A percentile compares a stretch with the other conserved stretches of the same genome.
These are phyloP conservation scores for Aspergillus fumigatus DNA, from an alignment of 2,329 filamentous ascomycete species.

Conservation along the genomic window DNA sequence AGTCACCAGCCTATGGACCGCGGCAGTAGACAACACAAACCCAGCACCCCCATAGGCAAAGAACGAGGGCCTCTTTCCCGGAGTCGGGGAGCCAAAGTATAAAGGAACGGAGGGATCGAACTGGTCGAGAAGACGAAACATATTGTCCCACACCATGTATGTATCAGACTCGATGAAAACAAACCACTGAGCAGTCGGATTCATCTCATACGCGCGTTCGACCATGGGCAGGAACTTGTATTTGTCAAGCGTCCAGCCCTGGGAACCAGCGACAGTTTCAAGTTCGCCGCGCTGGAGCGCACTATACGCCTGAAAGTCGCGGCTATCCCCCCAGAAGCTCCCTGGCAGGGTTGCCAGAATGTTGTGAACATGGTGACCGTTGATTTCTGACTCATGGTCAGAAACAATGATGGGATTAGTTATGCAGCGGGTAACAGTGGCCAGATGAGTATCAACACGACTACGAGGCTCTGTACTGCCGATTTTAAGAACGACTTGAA, in stretches of 20 bases:
- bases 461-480: background rate
- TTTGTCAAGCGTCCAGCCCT: conserved; percentile 53
- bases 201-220: conserved; percentile 46
- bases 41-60: conserved; percentile 50
- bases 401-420: background rate
- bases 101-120: conserved; percentile 43
- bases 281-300: conserved; percentile 35
- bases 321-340: conserved; percentile 31
- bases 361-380: conserved; percentile 43
- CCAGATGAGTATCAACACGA: background rate
- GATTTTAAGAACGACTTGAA: background rate
- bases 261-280: conserved; percentile 26
- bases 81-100: conserved; percentile 50
- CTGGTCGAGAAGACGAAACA: conserved; percentile 47
- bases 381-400: conserved; percentile 18
- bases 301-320: conserved; percentile 41
- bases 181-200: conserved; percentile 50
- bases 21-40: conserved; percentile 44
- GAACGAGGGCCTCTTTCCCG: conserved; percentile 34
- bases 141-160: conserved; percentile 43
- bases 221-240: conserved; percentile 57
- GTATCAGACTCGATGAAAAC: conserved; percentile 56
- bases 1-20: conserved; percentile 40
- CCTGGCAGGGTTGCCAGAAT: conserved; percentile 45
- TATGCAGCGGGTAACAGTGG: background rate